phyloP scores from a whole-genome alignment of 352 stramenopile genomes.

The Phytophthora hybrid region DNA sequence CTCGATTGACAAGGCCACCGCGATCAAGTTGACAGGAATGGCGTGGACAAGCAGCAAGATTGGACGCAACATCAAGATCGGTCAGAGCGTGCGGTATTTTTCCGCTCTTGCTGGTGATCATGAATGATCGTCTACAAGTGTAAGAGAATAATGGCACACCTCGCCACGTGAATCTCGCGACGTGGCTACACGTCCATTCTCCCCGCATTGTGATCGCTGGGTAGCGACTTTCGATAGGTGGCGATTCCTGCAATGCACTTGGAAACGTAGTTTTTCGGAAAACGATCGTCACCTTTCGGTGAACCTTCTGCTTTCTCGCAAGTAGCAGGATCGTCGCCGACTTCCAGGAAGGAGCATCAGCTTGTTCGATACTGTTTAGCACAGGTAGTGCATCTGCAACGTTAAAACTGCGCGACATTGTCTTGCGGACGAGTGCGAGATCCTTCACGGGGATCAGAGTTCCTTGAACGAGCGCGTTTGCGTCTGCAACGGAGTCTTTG shows the following conservation, averaged over 20 bases:
- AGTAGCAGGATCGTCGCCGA: background rate
- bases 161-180: background rate
- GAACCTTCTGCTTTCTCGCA: background rate
- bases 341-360: slow-evolving; percentile 6
- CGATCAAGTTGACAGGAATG: background rate
- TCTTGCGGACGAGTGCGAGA: slow-evolving; percentile 6
- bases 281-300: background rate
- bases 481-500: background rate
- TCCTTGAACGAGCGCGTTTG: slow-evolving; percentile 8
- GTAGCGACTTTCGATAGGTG: slow-evolving; percentile 5
- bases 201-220: background rate
- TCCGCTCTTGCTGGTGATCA: background rate
- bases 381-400: background rate
- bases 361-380: background rate
- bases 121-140: background rate
- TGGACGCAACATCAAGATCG: background rate
- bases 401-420: slow-evolving; percentile 3
- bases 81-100: background rate
- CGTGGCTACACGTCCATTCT: background rate
- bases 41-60: background rate
- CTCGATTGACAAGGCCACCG: background rate
- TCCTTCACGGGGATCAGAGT: slow-evolving; percentile 8
- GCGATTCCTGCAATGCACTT: slow-evolving; percentile 15
- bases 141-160: background rate
- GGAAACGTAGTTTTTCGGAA: background rate